A percentile compares a stretch with the other conserved stretches of the same genome.
phyloP scores from a whole-genome alignment of 805 yeast genomes.

The Pichia thaimueangensis region DNA sequence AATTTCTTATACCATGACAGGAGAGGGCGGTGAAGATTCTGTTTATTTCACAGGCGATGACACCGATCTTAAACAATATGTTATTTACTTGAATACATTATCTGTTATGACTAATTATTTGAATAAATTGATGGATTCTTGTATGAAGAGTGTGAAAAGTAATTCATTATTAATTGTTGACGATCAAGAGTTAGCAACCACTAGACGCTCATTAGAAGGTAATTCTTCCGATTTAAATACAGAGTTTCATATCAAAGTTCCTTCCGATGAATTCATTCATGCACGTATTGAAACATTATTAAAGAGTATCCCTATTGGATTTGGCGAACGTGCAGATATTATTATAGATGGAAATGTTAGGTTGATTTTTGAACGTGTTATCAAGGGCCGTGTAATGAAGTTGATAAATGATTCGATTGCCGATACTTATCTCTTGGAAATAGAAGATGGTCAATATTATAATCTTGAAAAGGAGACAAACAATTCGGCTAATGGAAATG shows the following conservation, averaged over 20 bases:
- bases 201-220: slow-evolving; percentile 20
- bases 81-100: slow-evolving; percentile 68
- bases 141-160: slow-evolving; percentile 23
- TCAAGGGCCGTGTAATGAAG: slow-evolving; percentile 31
- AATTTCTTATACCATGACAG: slow-evolving; percentile 30
- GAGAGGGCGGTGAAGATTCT: slow-evolving; percentile 32
- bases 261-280: slow-evolving; percentile 7
- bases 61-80: slow-evolving; percentile 43
- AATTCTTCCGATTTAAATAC: slow-evolving; percentile 7
- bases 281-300: slow-evolving; percentile 7
- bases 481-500: background rate
- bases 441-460: slow-evolving; percentile 16
- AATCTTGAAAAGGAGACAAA: background rate
- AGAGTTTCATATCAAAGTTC: slow-evolving; percentile 18
- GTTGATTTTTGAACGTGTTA: slow-evolving; percentile 32
- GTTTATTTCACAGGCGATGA: slow-evolving; percentile 23
- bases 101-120: slow-evolving; percentile 57
- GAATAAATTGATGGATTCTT: slow-evolving; percentile 41
- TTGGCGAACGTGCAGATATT: slow-evolving; percentile 7
- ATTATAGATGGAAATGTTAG: slow-evolving; percentile 39
- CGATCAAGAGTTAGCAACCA: slow-evolving; percentile 24
- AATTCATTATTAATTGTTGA: slow-evolving; percentile 29
- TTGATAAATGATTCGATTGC: slow-evolving; percentile 33
- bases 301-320: slow-evolving; percentile 6
- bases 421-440: slow-evolving; percentile 34